phyloP scores from a whole-genome alignment of 176 grass and related monocot species.

The Oryza australiensis region DNA sequence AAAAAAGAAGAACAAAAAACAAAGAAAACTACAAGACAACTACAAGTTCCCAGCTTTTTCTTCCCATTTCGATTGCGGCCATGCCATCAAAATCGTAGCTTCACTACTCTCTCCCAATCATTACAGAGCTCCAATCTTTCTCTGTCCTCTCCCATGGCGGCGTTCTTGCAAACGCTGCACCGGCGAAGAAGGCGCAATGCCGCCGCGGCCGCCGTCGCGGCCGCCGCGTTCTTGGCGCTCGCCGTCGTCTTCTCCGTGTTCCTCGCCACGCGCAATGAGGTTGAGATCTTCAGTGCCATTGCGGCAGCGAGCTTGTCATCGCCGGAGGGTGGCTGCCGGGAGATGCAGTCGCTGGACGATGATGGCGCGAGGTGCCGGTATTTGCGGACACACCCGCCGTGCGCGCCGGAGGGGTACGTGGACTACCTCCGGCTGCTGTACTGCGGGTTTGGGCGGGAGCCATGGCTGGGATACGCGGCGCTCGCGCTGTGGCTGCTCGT shows the following conservation, averaged over 20 bases:
- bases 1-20: no score
- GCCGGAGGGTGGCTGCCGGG: constrained; percentile 37
- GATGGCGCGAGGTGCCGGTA: constrained; percentile 40
- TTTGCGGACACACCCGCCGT: constrained; percentile 39
- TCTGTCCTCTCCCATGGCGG: constrained; percentile 41
- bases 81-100: constrained; percentile 19
- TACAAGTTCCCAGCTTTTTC: background rate
- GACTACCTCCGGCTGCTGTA: constrained; percentile 78
- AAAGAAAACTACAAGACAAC: background rate
- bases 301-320: background rate
- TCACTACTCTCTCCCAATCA: background rate
- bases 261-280: background rate
- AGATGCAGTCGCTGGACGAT: constrained; percentile 37
- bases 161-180: constrained; percentile 5
- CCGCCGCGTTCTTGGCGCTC: constrained; percentile 37
- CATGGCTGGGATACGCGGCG: constrained; percentile 44
- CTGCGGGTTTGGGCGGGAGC: constrained; percentile 36
- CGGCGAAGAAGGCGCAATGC: constrained; percentile 39
- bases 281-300: background rate
- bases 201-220: constrained; percentile 22
- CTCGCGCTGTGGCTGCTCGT: constrained; percentile 56
- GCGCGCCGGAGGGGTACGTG: constrained; percentile 59
- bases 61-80: background rate
- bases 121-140: background rate
- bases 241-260: constrained; percentile 15